Evolutionary conservation across 371 early-diverging fungal species (phyloP).

Genomic region (Actinomortierella ambigua): DNA sequence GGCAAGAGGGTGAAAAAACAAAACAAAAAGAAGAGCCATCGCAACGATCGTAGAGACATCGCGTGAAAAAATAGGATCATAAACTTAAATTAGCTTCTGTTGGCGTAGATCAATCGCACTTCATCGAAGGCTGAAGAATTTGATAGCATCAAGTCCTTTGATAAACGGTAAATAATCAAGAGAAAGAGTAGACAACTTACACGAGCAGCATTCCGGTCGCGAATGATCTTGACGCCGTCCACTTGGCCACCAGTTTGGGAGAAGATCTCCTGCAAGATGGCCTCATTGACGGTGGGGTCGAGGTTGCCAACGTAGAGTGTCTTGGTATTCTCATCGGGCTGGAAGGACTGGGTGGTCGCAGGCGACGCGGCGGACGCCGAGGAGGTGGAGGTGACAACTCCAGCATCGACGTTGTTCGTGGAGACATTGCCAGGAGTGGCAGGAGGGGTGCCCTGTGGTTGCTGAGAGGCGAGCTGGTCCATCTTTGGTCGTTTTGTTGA

Average conservation of each 20-base stretch:
- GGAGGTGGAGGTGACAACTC: not conserved
- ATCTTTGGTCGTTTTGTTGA: conserved; percentile 4
- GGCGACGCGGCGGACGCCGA: conserved; percentile 1
- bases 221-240: conserved; percentile 77
- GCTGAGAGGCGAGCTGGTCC: conserved; percentile 35
- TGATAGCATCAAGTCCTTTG: too few relatives aligned
- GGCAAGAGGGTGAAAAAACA: not conserved
- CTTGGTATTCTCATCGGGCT: conserved; percentile 57
- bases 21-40: conserved; percentile 5
- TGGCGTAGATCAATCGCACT: not conserved
- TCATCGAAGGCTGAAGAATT: not conserved
- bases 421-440: conserved; percentile 14
- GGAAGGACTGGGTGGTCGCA: conserved; percentile 28
- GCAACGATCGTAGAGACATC: conserved; percentile 1
- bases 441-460: conserved; percentile 21
- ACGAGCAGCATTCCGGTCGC: conserved; percentile 58
- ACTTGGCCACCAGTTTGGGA: conserved; percentile 68
- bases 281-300: conserved; percentile 84
- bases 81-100: not conserved
- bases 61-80: not conserved
- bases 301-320: conserved; percentile 89
- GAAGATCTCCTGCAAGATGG: conserved; percentile 78
- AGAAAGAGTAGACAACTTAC: conserved; percentile 54
- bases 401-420: conserved; percentile 4
- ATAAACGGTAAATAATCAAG: not conserved